phyloP scores from a whole-genome alignment of 331 rosid species.

The Prunus yedoensis region DNA sequence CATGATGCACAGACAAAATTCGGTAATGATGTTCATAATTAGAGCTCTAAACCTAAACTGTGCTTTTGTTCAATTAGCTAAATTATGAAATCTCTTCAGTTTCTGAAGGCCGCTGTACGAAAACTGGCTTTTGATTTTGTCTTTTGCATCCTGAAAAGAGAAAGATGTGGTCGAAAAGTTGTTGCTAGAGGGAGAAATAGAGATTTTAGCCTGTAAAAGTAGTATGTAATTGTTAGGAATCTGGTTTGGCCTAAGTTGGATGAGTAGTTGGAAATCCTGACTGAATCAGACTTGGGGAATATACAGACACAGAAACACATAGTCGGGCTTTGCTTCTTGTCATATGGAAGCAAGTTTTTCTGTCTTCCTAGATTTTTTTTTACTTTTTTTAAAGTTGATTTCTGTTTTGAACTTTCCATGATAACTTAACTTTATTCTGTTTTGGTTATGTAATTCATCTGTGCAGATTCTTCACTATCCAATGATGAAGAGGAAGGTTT shows the following conservation, averaged over 20 bases:
- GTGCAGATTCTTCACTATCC: constrained; percentile 63
- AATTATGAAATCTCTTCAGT: neutral
- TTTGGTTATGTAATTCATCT: constrained; percentile 15
- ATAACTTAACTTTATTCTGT: neutral
- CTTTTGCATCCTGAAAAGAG: neutral
- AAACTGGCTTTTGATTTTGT: neutral
- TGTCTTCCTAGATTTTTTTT: neutral
- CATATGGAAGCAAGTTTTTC: neutral
- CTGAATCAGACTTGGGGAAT: too few species aligned
- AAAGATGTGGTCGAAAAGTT: neutral
- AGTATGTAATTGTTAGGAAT: too few species aligned
- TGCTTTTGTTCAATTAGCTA: neutral
- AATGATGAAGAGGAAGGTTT: constrained; percentile 79
- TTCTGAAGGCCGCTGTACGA: neutral
- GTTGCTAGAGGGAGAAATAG: too few species aligned
- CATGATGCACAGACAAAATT: neutral
- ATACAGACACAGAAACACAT: too few species aligned
- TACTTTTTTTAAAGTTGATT: neutral
- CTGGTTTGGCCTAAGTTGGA: too few species aligned
- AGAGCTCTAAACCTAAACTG: neutral
- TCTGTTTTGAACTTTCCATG: neutral
- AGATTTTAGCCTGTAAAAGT: too few species aligned
- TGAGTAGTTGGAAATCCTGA: too few species aligned
- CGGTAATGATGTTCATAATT: neutral
- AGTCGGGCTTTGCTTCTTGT: too few species aligned